Conservation (phyloP, 2,329 filamentous ascomycete species). For the Mariannaea sp. region DNA sequence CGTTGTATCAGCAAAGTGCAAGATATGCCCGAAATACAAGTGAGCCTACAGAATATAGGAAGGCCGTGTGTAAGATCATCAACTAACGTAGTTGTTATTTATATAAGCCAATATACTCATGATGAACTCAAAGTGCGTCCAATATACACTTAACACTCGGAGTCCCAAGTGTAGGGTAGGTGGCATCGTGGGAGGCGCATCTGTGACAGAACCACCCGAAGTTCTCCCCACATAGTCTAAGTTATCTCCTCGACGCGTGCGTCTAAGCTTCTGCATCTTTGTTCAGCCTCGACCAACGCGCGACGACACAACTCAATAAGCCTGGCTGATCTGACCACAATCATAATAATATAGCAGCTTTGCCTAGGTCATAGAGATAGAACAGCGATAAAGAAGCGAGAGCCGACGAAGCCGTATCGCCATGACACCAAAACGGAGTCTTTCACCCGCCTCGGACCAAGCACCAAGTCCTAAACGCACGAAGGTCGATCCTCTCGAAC, state of each 20-base stretch:
- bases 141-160: no score
- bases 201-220: slow-evolving; percentile 18
- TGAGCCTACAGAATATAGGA: no score
- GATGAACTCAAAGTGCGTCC: no score
- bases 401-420: neutral
- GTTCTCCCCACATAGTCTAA: slow-evolving; percentile 28
- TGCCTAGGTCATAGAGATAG: slow-evolving; percentile 1
- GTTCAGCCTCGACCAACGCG: neutral
- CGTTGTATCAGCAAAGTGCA: no score
- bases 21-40: no score
- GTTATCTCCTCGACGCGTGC: slow-evolving; percentile 8
- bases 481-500: slow-evolving; percentile 19
- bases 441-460: slow-evolving; percentile 38
- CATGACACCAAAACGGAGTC: slow-evolving; percentile 47
- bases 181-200: no score
- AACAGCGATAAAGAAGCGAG: neutral
- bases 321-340: no score
- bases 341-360: neutral
- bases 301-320: no score
- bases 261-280: slow-evolving; percentile 5
- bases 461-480: slow-evolving; percentile 41
- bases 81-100: no score
- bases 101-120: no score
- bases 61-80: no score
- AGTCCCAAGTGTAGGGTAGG: no score